These are phyloP conservation scores for Penicillium dipodomyicola DNA, from an alignment of 495 filamentous ascomycete species.

Conservation along the genomic window DNA sequence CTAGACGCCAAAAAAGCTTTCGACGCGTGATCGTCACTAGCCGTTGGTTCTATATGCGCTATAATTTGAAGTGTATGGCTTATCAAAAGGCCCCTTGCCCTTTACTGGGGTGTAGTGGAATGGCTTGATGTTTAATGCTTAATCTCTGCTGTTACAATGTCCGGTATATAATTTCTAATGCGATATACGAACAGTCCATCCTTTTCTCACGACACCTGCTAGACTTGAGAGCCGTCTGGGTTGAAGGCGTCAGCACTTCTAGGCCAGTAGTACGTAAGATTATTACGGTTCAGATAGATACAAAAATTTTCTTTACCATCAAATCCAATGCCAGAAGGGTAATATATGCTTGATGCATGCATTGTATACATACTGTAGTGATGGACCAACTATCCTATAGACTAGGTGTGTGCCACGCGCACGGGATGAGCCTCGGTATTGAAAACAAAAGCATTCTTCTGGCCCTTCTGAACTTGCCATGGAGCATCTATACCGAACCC, in stretches of 20 bases:
- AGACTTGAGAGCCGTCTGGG: too few species aligned
- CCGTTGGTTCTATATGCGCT: not conserved
- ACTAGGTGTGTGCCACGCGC: conserved; percentile 41
- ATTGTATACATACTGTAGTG: not conserved
- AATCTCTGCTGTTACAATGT: not conserved
- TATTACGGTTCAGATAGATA: too few species aligned
- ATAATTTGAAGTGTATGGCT: not conserved
- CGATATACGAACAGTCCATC: not conserved
- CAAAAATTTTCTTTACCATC: too few species aligned
- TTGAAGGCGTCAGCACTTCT: not conserved
- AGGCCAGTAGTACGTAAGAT: not conserved
- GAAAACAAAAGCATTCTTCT: conserved; percentile 66
- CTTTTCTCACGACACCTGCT: not conserved
- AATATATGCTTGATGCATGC: not conserved
- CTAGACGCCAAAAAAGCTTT: not conserved
- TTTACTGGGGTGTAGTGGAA: not conserved
- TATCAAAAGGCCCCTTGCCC: not conserved
- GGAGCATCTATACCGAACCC: conserved; percentile 46
- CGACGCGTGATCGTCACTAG: not conserved
- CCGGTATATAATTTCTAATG: not conserved
- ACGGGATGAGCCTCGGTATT: conserved; percentile 87
- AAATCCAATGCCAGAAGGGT: not conserved
- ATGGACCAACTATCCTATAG: not conserved
- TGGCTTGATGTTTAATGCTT: not conserved
- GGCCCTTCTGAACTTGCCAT: conserved; percentile 63